Evolutionary conservation across 2,329 filamentous ascomycete genomes (phyloP).

Genomic region (Chrysoporthe deuterocubensis): DNA sequence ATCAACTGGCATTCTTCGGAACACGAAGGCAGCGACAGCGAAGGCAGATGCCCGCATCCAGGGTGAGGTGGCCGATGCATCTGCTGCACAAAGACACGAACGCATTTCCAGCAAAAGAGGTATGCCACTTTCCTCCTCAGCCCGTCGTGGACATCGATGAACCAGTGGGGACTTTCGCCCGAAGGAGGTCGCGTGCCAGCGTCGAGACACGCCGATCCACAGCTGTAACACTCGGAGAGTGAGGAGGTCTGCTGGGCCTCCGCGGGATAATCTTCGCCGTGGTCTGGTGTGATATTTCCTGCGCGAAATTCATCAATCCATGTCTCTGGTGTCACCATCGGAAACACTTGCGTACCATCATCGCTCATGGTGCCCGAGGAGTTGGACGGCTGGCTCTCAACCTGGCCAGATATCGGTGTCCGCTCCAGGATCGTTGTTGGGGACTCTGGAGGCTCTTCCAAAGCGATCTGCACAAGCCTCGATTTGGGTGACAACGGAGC

Average conservation of each 20-base stretch:
- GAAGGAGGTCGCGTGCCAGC: conserved; percentile 1
- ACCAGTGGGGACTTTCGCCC: conserved; percentile 24
- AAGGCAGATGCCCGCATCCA: conserved; percentile 19
- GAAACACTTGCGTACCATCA: neutral
- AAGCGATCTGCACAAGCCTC: conserved; percentile 1
- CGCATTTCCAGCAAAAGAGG: conserved; percentile 25
- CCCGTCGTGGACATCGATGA: conserved; percentile 25
- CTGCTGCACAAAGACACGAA: conserved; percentile 13
- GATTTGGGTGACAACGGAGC: conserved; percentile 15
- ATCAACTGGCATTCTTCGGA: conserved; percentile 5
- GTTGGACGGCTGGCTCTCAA: neutral
- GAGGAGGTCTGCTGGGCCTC: neutral
- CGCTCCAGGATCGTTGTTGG: neutral
- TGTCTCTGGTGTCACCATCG: too few relatives aligned
- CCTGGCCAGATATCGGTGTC: neutral
- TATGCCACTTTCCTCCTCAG: conserved; percentile 20
- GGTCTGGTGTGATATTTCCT: neutral
- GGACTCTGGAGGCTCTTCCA: conserved; percentile 1
- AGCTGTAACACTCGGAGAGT: conserved; percentile 21
- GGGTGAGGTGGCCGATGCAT: conserved; percentile 17
- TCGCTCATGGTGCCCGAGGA: neutral
- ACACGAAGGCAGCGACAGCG: neutral
- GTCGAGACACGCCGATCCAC: conserved; percentile 15
- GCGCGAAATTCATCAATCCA: neutral
- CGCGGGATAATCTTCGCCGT: neutral